phyloP scores from a whole-genome alignment of 345 rosid genomes.

The Alliaria petiolata region DNA sequence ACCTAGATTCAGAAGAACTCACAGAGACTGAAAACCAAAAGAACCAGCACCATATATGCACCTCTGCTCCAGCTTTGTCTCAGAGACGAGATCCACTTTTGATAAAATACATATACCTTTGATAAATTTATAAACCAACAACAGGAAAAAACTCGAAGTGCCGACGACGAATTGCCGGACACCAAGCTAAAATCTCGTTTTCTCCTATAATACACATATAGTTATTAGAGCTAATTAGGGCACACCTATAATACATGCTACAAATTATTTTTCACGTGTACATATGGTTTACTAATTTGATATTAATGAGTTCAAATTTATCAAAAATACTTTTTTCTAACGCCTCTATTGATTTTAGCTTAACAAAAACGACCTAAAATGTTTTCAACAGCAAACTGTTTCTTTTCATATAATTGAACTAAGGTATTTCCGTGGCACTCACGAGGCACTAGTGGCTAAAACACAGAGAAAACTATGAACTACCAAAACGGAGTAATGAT shows the following conservation, averaged over 20 bases:
- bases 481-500: background rate
- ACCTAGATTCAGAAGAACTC: too few relatives aligned
- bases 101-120: too few relatives aligned
- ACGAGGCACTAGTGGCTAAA: too few relatives aligned
- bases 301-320: background rate
- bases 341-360: background rate
- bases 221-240: background rate
- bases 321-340: background rate
- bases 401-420: background rate
- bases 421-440: background rate
- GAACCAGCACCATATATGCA: too few relatives aligned
- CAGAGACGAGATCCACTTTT: too few relatives aligned
- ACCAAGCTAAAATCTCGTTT: too few relatives aligned
- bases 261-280: background rate
- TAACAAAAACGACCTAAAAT: background rate
- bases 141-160: too few relatives aligned
- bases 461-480: constrained; percentile 2
- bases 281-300: background rate
- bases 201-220: too few relatives aligned
- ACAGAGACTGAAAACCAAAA: too few relatives aligned
- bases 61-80: too few relatives aligned
- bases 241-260: background rate
- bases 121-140: too few relatives aligned
- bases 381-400: background rate
- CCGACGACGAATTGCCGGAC: too few relatives aligned